Conservation (phyloP, 148 eudicot genomes). For the Chenopodium album region DNA sequence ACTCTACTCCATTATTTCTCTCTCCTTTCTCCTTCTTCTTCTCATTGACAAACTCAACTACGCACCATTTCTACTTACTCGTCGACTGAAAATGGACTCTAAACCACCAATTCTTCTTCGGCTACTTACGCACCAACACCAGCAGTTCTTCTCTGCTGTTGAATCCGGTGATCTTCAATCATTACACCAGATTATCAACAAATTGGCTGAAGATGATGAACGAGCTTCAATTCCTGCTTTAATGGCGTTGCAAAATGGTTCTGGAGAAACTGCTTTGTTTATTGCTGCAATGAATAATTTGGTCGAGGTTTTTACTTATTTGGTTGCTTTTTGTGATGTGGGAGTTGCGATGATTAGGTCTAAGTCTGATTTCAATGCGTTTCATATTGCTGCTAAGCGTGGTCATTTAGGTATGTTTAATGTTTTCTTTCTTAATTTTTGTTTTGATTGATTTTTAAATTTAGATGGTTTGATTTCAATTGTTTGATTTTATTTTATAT, state of each 20-base stretch:
- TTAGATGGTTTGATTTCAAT: neutral
- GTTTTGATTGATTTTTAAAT: too few relatives aligned
- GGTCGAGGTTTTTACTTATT: slow-evolving; percentile 39
- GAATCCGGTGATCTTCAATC: slow-evolving; percentile 51
- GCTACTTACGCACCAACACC: slow-evolving; percentile 66
- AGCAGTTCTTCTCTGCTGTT: slow-evolving; percentile 66
- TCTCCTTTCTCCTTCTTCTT: too few relatives aligned
- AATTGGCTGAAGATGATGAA: slow-evolving; percentile 36
- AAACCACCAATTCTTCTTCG: slow-evolving; percentile 36
- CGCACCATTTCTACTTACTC: neutral
- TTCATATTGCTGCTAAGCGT: slow-evolving; percentile 63
- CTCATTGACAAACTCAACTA: too few relatives aligned
- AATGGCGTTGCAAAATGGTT: slow-evolving; percentile 54
- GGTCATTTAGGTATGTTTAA: slow-evolving; percentile 62
- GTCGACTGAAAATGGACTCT: slow-evolving; percentile 37
- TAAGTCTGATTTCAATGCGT: slow-evolving; percentile 56
- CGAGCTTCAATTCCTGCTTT: slow-evolving; percentile 38
- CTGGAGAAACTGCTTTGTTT: slow-evolving; percentile 65
- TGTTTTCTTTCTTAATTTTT: neutral
- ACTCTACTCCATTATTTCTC: too few relatives aligned
- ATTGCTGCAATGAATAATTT: slow-evolving; percentile 61
- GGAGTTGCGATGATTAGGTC: slow-evolving; percentile 49
- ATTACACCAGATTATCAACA: slow-evolving; percentile 37
- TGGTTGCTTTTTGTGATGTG: slow-evolving; percentile 58
- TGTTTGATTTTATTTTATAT: too few relatives aligned